Evolutionary conservation across 345 rosid species (phyloP).

Genomic region (Acer campestre): DNA sequence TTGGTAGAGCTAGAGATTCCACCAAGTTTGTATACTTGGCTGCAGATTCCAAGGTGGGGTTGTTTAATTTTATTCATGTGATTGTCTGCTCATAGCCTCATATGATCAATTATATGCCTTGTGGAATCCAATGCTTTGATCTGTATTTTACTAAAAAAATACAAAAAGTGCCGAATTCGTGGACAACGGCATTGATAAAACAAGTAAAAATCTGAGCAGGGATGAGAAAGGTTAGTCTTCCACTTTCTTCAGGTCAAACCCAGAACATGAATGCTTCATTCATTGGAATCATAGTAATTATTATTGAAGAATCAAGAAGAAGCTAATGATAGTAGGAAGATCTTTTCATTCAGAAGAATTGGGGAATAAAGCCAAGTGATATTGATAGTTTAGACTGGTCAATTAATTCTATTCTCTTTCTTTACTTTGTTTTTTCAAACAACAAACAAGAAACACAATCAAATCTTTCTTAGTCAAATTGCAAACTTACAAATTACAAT

Average conservation of each 20-base stretch:
- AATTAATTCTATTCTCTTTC: too few species aligned
- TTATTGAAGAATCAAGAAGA: not conserved
- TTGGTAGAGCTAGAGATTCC: constrained; percentile 17
- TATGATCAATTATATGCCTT: not conserved
- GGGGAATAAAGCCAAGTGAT: not conserved
- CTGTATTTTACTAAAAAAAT: not conserved
- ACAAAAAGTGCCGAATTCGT: not conserved
- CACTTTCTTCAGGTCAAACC: not conserved
- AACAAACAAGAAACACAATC: too few species aligned
- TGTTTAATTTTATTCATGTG: not conserved
- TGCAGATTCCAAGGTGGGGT: constrained; percentile 20
- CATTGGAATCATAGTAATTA: not conserved
- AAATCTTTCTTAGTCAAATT: too few species aligned
- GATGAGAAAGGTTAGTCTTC: not conserved
- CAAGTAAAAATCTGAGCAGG: not conserved
- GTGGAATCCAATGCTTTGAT: constrained; percentile 12
- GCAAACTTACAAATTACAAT: too few species aligned
- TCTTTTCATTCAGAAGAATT: too few species aligned
- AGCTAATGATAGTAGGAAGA: too few species aligned
- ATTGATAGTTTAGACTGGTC: too few species aligned
- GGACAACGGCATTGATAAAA: not conserved
- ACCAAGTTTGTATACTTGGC: not conserved
- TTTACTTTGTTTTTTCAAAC: too few species aligned
- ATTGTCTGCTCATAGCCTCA: constrained; percentile 1
- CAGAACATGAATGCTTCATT: not conserved